Base-by-base conservation (phyloP, 2,329 filamentous ascomycete genomes). In the Scedosporium boydii region DNA sequence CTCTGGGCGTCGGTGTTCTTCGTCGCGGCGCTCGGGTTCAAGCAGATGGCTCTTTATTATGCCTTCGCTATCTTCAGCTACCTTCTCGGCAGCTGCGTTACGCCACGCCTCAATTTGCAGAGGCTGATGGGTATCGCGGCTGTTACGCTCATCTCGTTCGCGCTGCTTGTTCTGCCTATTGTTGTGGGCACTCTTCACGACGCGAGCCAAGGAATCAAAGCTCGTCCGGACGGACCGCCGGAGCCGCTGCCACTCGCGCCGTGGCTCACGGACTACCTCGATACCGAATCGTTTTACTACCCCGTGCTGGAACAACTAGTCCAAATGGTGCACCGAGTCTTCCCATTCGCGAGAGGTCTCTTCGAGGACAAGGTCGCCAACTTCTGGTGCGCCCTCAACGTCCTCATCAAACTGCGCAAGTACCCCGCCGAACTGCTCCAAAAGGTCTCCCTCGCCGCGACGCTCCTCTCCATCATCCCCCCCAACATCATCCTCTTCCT, bases 291-390 rank as follows among this genome's bases (percentile, higher is more conserved):
- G 1, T 81, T 84, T 71, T 87, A 91, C 69, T 95, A 91, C 70
- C 87, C 91, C 0, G 73, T 90, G 12, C 70, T 93, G 4, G 85
- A 95, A 70, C 92, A 96, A 73, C 69, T 96, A 42, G 80, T 87
- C 0, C 96, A 99, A 74, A 84, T 92, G 68, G 76, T 97, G 10
- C 91, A 97, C 72, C 88, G 95, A n/a, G 84, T 98, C 63, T 98
- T 99, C 69, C 95, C 96, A 0, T 97, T 99, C 71, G 87, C 93
- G 1, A 87, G 95, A n/a, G 95, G 95, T 3, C 78, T 99, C 6
- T 99, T 98, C 70, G 96, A 99, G 76, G 95, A 98, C 78, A 99
- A 99, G 75, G 96, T 99, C 21, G 95, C 95, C 70, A 99, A 99
- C 72, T 89, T 97, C 70, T 99, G 95, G 95, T 99, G 95, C 72